A percentile compares a stretch with the other conserved stretches of the same genome.
Evolutionary conservation across 805 yeast species (phyloP).

Genomic region (Candida endomychidarum): DNA sequence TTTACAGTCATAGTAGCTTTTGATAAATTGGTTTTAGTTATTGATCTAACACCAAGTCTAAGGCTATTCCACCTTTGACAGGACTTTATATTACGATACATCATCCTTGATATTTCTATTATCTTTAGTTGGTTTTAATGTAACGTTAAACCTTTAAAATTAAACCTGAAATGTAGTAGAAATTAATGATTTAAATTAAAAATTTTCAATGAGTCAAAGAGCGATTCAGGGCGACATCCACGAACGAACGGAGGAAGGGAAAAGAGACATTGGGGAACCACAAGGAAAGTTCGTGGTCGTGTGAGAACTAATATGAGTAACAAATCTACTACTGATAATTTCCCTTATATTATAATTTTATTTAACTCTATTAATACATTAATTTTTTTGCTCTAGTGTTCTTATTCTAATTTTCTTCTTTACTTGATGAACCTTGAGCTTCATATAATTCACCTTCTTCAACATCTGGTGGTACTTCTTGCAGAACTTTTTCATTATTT

Average conservation of each 20-base stretch:
- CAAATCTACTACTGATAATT: too few species aligned
- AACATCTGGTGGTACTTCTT: slow-evolving; percentile 2
- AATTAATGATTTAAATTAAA: slow-evolving; percentile 8
- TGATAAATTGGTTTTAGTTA: slow-evolving; percentile 15
- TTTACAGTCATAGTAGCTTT: slow-evolving; percentile 28
- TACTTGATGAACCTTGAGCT: slow-evolving; percentile 2
- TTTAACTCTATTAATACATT: not conserved
- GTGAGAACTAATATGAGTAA: not conserved
- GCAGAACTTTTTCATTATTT: slow-evolving; percentile 2
- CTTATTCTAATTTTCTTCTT: slow-evolving; percentile 1
- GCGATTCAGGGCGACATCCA: slow-evolving; percentile 8
- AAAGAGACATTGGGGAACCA: slow-evolving; percentile 10
- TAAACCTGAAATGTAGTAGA: not conserved
- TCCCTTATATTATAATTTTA: not conserved
- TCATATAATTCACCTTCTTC: slow-evolving; percentile 6
- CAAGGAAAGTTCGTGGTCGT: too few species aligned
- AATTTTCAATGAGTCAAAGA: slow-evolving; percentile 22
- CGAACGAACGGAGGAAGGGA: slow-evolving; percentile 11
- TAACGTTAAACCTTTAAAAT: not conserved
- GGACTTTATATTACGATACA: slow-evolving; percentile 22
- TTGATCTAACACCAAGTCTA: slow-evolving; percentile 8
- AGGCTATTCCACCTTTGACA: slow-evolving; percentile 5
- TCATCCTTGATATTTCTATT: slow-evolving; percentile 6
- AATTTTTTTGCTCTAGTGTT: too few species aligned
- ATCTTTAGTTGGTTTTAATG: not conserved